These are phyloP conservation scores for Mucor racemosus DNA, from an alignment of 371 early-diverging fungal species.

Conservation along the genomic window DNA sequence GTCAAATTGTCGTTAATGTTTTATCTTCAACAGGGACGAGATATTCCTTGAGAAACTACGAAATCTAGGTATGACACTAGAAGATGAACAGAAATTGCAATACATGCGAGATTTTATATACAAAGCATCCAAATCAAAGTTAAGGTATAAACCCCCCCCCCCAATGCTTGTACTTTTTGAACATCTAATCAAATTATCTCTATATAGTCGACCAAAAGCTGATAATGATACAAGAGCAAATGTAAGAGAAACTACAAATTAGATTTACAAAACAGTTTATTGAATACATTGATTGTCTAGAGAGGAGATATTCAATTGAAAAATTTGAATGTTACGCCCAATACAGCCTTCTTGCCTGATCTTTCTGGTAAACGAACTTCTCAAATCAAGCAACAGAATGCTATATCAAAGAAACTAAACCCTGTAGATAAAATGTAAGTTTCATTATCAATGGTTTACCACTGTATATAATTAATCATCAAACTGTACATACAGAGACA, in stretches of 20 bases:
- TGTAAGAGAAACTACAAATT: background rate
- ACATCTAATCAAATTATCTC: too few relatives aligned
- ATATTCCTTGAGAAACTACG: conserved; percentile 61
- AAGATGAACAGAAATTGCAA: conserved; percentile 76
- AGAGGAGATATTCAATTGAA: conserved; percentile 60
- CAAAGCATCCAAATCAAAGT: conserved; percentile 68
- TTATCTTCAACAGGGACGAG: conserved; percentile 49
- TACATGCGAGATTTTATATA: conserved; percentile 79
- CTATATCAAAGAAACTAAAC: background rate
- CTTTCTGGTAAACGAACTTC: conserved; percentile 30
- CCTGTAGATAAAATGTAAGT: background rate
- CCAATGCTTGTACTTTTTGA: background rate
- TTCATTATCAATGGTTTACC: background rate
- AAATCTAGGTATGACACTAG: conserved; percentile 76
- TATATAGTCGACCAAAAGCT: background rate
- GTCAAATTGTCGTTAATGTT: background rate
- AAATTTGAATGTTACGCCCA: conserved; percentile 69
- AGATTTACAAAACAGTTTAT: too few relatives aligned
- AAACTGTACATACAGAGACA: background rate
- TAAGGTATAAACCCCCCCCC: conserved; percentile 48
- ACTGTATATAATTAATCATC: background rate
- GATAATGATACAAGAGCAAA: background rate
- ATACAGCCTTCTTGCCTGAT: conserved; percentile 72
- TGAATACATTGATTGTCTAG: conserved; percentile 3
- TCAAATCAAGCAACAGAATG: background rate